A percentile compares a stretch with the other conserved stretches of the same genome.
These are phyloP conservation scores for Lactarius indigo DNA, from an alignment of 768 basidiomycete genomes.

Conservation along the genomic window DNA sequence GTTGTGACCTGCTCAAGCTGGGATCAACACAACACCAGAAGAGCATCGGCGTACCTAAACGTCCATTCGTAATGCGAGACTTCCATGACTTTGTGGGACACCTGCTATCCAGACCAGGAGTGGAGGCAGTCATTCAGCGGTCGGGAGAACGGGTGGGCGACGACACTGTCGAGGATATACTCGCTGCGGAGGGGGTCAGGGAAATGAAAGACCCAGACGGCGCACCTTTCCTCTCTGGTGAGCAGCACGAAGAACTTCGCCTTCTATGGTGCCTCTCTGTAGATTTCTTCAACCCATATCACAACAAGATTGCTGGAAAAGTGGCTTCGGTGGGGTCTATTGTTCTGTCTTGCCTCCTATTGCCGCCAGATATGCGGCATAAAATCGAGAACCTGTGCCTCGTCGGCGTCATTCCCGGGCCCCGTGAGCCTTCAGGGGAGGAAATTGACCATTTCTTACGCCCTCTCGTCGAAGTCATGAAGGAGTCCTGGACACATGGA, in stretches of 20 bases:
- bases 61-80: not conserved
- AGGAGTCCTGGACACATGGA: constrained; percentile 35
- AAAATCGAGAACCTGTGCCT: constrained; percentile 40
- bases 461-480: constrained; percentile 37
- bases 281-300: constrained; percentile 38
- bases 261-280: constrained; percentile 33
- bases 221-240: constrained; percentile 3
- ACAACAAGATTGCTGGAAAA: constrained; percentile 33
- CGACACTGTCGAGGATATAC: not conserved
- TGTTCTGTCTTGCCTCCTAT: constrained; percentile 36
- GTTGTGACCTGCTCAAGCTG: not conserved
- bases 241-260: constrained; percentile 11
- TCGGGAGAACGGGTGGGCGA: not conserved
- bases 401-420: constrained; percentile 41
- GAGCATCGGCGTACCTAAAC: not conserved
- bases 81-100: not conserved
- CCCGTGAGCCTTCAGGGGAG: constrained; percentile 33
- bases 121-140: not conserved
- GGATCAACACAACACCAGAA: not conserved
- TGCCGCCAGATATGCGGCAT: constrained; percentile 35
- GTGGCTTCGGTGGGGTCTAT: constrained; percentile 31
- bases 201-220: not conserved
- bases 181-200: not conserved
- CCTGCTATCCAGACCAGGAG: not conserved
- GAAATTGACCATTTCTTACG: constrained; percentile 38